A percentile compares a stretch with the other conserved stretches of the same genome.
These are phyloP conservation scores for Leptodontidium sp. DNA, from an alignment of 2,329 filamentous ascomycete genomes.

Conservation along the genomic window DNA sequence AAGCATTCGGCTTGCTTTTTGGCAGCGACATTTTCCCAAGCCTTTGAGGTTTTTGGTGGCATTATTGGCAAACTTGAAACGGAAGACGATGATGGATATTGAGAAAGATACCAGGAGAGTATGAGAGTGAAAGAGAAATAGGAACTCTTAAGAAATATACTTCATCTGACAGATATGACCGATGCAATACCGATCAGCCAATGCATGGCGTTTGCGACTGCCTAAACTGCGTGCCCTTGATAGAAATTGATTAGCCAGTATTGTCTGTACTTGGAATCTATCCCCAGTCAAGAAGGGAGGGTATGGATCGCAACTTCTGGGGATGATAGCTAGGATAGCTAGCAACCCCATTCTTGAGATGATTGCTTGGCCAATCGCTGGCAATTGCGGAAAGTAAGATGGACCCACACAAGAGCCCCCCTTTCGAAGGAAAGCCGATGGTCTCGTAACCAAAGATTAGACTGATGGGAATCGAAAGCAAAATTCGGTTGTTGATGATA, in stretches of 20 bases:
- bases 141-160: background rate
- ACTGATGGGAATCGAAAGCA: background rate
- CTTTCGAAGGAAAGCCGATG: background rate
- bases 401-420: background rate
- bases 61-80: background rate
- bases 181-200: background rate
- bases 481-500: too few species aligned
- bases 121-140: background rate
- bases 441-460: background rate
- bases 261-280: background rate
- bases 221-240: background rate
- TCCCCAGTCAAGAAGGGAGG: background rate
- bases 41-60: background rate
- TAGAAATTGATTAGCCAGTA: background rate
- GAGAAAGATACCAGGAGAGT: background rate
- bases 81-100: background rate
- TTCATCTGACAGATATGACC: background rate
- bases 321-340: background rate
- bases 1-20: constrained; percentile 12
- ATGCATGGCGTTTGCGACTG: background rate
- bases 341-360: constrained; percentile 2
- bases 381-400: background rate
- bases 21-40: constrained; percentile 5
- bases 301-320: background rate
- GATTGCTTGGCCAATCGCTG: background rate